Evolutionary conservation across 225 moss, liverwort and hornwort species (phyloP), one percentile per base, ranked within the genome.

Genomic region (Bryoerythrophyllum caledonicum): DNA sequence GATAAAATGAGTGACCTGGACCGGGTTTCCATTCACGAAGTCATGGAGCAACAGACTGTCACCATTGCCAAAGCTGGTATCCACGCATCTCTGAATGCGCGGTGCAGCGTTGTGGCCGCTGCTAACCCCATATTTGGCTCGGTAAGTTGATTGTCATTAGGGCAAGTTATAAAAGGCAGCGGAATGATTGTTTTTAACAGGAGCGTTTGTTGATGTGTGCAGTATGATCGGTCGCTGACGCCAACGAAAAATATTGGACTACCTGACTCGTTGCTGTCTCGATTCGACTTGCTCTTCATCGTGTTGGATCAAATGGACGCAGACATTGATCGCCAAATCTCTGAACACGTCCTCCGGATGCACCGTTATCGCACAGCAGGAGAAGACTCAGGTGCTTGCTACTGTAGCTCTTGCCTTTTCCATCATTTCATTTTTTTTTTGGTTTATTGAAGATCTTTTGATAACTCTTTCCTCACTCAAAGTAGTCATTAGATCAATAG

Each of bases 1-100:
- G 92, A 92, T 63, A 92, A 92, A 73, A 92, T 92, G 92, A 92
- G 86, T 76, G 92, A 92, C 68, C 81, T 92, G 71, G 92, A 92
- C 78, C 87, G 92, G 8, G 92, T 92, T 49, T 86, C 92, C 14
- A 92, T 92, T 51, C 92, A 92, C 54, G 92, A 92, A 83, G 92
- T 92, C 54, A 92, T 92, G 92, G 92, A 92, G 73, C 92, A 90
- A 68, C 92, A 90, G 65, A 92, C 92, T 17, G 92, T 92, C 40
- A 92, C 92, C 26, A 92, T 92, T 72, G 92, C 92, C 21, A 92
- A 92, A 85, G 90, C 90, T 78, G 90, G 92, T 21, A 92, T 92
- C 40, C 92, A 92, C 79, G 92, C 92, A 44, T 92, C 92, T 59
- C 84, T 92, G 4, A 92, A 90, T 74, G 92, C 92, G 10, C 86